Percentiles rank a stretch among this genome's conserved stretches.
Conservation (phyloP, 1,284 basidiomycete species). For the Austroboletus niveus region DNA sequence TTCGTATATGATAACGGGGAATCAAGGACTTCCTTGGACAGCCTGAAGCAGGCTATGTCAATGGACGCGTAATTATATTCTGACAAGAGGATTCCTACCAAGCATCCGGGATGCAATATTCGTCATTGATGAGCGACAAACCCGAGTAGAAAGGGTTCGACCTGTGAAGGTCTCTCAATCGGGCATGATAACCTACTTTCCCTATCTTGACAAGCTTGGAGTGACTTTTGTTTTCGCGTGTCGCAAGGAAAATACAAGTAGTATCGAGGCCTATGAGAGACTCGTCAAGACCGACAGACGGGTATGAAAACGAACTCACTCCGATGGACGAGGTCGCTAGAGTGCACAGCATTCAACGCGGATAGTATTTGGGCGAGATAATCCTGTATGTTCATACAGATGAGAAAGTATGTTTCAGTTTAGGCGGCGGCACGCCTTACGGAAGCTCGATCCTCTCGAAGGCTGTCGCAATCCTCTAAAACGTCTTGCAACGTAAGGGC, state of each 20-base stretch:
- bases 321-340: slow-evolving; percentile 61
- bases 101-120: slow-evolving; percentile 48
- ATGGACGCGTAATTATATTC: background rate
- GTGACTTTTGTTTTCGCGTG: slow-evolving; percentile 45
- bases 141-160: slow-evolving; percentile 66
- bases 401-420: background rate
- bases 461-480: slow-evolving; percentile 61
- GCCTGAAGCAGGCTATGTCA: slow-evolving; percentile 37
- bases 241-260: slow-evolving; percentile 56
- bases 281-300: too few relatives aligned
- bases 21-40: slow-evolving; percentile 67
- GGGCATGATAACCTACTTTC: slow-evolving; percentile 60
- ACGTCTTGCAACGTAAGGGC: slow-evolving; percentile 64
- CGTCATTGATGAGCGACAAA: slow-evolving; percentile 38
- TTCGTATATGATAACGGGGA: slow-evolving; percentile 68
- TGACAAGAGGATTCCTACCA: slow-evolving; percentile 42
- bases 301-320: slow-evolving; percentile 34
- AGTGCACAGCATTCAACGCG: slow-evolving; percentile 64
- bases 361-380: slow-evolving; percentile 69
- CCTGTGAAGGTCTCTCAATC: slow-evolving; percentile 66
- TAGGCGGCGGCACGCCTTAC: slow-evolving; percentile 35
- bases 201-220: slow-evolving; percentile 66
- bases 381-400: slow-evolving; percentile 42
- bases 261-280: slow-evolving; percentile 49
- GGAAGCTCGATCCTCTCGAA: slow-evolving; percentile 65